Conservation (phyloP, 1,284 basidiomycete genomes). For the Heliocybe sulcata region DNA sequence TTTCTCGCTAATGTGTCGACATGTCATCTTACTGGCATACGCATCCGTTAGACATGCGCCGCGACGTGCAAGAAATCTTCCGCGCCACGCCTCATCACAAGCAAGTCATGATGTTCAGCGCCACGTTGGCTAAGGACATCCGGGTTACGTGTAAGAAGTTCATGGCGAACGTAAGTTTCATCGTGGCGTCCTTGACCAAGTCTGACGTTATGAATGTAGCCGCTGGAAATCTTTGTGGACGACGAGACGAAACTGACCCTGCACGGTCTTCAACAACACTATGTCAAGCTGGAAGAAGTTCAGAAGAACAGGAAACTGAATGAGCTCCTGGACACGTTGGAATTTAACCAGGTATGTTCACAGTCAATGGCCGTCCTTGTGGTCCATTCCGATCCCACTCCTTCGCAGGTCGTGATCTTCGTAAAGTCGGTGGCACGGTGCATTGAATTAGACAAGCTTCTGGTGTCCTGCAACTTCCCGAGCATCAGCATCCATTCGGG, state of each 20-base stretch:
- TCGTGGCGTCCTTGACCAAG: slow-evolving; percentile 2
- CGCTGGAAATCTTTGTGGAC: slow-evolving; percentile 98
- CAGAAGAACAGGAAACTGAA: slow-evolving; percentile 98
- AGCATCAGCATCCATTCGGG: slow-evolving; percentile 97
- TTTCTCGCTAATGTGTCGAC: slow-evolving; percentile 42
- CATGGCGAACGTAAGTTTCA: slow-evolving; percentile 88
- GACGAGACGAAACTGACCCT: slow-evolving; percentile 99
- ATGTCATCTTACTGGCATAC: slow-evolving; percentile 57
- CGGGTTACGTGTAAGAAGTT: slow-evolving; percentile 99
- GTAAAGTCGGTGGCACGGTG: slow-evolving; percentile 97
- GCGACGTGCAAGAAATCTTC: slow-evolving; percentile 99
- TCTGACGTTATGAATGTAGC: slow-evolving; percentile 41
- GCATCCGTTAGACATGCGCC: slow-evolving; percentile 93
- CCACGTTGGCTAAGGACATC: slow-evolving; percentile 96
- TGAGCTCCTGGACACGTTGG: slow-evolving; percentile 91
- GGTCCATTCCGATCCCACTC: slow-evolving; percentile 5
- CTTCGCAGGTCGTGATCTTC: slow-evolving; percentile 89
- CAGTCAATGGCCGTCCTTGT: background rate
- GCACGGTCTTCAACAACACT: slow-evolving; percentile 98
- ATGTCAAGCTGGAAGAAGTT: slow-evolving; percentile 92
- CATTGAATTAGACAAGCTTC: slow-evolving; percentile 92
- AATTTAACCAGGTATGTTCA: slow-evolving; percentile 89
- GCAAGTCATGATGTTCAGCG: slow-evolving; percentile 99
- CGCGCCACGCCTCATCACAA: slow-evolving; percentile 99
- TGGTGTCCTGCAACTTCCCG: slow-evolving; percentile 98